Evolutionary conservation across 345 rosid genomes (phyloP).

Genomic region (Carallia brachiata): DNA sequence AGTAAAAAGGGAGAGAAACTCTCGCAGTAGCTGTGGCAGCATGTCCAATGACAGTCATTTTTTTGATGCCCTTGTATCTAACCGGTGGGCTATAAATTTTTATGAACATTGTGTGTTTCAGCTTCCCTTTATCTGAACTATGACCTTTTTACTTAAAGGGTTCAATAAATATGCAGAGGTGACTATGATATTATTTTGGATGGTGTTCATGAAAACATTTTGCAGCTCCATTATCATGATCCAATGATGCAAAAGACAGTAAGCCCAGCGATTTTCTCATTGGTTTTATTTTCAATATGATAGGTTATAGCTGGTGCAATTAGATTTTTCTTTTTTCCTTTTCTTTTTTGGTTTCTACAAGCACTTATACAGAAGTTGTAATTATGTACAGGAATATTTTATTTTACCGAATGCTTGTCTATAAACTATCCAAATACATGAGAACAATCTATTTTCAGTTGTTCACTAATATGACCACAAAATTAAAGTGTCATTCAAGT

Average conservation of each 20-base stretch:
- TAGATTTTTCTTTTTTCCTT: too few relatives aligned
- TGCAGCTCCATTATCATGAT: conserved; percentile 89
- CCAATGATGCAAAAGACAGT: conserved; percentile 92
- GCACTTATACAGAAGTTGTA: too few relatives aligned
- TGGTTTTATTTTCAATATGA: too few relatives aligned
- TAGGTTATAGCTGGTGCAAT: too few relatives aligned
- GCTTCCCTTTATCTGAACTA: conserved; percentile 9
- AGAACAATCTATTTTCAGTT: too few relatives aligned
- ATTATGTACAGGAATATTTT: too few relatives aligned
- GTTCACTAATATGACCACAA: too few relatives aligned
- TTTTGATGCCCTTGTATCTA: conserved; percentile 62
- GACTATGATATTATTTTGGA: conserved; percentile 82
- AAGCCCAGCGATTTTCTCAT: conserved; percentile 29
- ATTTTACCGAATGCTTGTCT: too few relatives aligned
- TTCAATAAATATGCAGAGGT: conserved; percentile 60
- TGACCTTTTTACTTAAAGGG: conserved; percentile 22
- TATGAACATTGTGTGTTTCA: background rate
- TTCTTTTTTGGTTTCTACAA: too few relatives aligned
- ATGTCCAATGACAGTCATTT: conserved; percentile 50
- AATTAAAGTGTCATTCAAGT: too few relatives aligned
- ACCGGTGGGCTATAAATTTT: conserved; percentile 48
- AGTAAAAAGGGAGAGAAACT: conserved; percentile 46
- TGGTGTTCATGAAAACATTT: conserved; percentile 84
- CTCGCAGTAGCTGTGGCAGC: conserved; percentile 29
- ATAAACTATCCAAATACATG: too few relatives aligned